Evolutionary conservation across 208 protist genomes (phyloP).

Genomic region (Leishmania tarentolae): DNA sequence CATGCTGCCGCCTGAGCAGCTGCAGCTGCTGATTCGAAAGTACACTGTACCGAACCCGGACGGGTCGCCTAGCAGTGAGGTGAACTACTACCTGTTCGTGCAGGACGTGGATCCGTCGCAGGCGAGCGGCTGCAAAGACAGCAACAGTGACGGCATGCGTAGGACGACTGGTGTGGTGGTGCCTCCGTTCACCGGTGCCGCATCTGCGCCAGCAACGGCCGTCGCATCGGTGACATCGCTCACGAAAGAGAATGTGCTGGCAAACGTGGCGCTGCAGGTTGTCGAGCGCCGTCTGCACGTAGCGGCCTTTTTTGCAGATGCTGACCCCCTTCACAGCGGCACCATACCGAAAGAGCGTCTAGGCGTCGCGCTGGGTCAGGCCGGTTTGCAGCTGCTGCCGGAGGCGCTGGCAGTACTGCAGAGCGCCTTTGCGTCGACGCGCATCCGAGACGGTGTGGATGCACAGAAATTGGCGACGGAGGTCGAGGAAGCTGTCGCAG

Average conservation of each 20-base stretch:
- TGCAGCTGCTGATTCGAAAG: slow-evolving; percentile 75
- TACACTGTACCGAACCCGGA: slow-evolving; percentile 75
- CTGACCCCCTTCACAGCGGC: slow-evolving; percentile 79
- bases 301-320: slow-evolving; percentile 78
- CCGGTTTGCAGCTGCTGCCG: slow-evolving; percentile 48
- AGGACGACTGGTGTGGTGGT: neutral
- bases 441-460: slow-evolving; percentile 43
- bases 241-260: slow-evolving; percentile 42
- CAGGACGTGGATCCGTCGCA: slow-evolving; percentile 80
- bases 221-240: neutral
- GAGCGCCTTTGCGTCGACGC: slow-evolving; percentile 38
- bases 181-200: neutral
- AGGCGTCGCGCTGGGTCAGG: slow-evolving; percentile 65
- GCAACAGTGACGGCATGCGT: neutral
- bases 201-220: neutral
- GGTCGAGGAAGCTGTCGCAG: slow-evolving; percentile 31
- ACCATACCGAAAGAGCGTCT: slow-evolving; percentile 59
- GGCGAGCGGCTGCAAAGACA: slow-evolving; percentile 9
- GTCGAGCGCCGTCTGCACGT: slow-evolving; percentile 61
- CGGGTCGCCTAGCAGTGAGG: slow-evolving; percentile 65
- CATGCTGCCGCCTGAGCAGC: slow-evolving; percentile 70
- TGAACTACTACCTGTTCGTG: slow-evolving; percentile 91
- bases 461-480: slow-evolving; percentile 38
- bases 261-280: slow-evolving; percentile 58
- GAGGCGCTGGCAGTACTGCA: slow-evolving; percentile 52